Percentiles rank a stretch among this genome's conserved stretches.
phyloP scores from a whole-genome alignment of 1,284 basidiomycete genomes.

The Malassezia arunalokei region DNA sequence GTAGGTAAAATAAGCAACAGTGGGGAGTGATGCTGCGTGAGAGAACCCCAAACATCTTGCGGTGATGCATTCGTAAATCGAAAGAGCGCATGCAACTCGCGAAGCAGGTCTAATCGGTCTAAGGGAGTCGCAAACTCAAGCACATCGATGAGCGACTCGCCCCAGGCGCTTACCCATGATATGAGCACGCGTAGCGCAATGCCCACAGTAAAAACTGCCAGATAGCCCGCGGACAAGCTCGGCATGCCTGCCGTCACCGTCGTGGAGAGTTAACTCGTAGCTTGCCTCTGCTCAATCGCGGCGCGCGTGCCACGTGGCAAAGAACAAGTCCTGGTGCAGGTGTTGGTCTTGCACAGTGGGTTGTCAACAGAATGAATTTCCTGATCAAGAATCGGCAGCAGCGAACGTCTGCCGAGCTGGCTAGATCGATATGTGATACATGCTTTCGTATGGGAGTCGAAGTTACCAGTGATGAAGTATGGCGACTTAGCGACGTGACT shows the following conservation, averaged over 20 bases:
- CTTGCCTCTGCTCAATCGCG: no score
- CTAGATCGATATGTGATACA: constrained; percentile 31
- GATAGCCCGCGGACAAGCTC: neutral
- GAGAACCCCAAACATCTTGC: constrained; percentile 6
- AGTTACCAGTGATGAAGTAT: constrained; percentile 2
- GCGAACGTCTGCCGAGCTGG: constrained; percentile 38
- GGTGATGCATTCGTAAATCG: neutral
- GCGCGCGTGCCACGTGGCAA: neutral
- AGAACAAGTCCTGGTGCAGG: neutral
- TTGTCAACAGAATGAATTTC: constrained; percentile 32
- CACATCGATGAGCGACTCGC: constrained; percentile 1
- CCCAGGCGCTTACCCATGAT: constrained; percentile 10
- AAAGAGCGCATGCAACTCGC: neutral
- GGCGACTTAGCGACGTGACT: constrained; percentile 6
- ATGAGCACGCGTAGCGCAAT: neutral
- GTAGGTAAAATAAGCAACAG: constrained; percentile 5
- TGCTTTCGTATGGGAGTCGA: constrained; percentile 26
- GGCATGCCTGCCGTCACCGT: neutral
- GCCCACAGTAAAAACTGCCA: neutral
- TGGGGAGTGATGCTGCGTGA: constrained; percentile 11
- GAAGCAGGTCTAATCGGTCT: constrained; percentile 10
- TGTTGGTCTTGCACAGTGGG: neutral
- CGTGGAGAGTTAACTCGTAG: no score
- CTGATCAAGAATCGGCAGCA: constrained; percentile 39
- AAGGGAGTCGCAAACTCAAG: constrained; percentile 5